phyloP scores from a whole-genome alignment of 1,284 basidiomycete species.

The Prillingera fragicola region DNA sequence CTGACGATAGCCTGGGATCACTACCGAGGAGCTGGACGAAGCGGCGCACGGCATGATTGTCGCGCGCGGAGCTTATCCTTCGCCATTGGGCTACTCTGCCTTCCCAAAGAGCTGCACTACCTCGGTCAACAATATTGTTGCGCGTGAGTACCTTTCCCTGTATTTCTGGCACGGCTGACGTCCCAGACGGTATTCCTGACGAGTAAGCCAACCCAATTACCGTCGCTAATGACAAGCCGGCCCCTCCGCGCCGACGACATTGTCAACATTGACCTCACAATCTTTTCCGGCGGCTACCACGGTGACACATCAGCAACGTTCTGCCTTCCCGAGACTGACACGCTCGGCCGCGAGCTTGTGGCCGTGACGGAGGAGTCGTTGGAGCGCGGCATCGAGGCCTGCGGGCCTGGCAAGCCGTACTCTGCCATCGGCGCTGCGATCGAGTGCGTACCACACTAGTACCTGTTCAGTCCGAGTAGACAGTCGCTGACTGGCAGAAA shows the following conservation, averaged over 20 bases:
- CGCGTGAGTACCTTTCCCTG: conserved; percentile 31
- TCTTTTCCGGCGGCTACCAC: conserved; percentile 71
- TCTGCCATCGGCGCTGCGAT: conserved; percentile 71
- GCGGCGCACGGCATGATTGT: conserved; percentile 67
- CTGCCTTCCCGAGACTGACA: conserved; percentile 68
- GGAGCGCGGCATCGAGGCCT: conserved; percentile 64
- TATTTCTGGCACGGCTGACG: neutral
- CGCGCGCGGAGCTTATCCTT: conserved; percentile 71
- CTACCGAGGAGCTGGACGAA: conserved; percentile 67
- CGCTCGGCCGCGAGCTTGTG: conserved; percentile 60
- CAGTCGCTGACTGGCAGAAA: conserved; percentile 32
- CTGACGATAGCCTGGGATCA: conserved; percentile 61
- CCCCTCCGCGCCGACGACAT: conserved; percentile 72
- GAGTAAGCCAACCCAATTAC: conserved; percentile 50
- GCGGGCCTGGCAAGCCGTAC: conserved; percentile 69
- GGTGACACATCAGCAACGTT: conserved; percentile 81
- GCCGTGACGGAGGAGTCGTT: conserved; percentile 62
- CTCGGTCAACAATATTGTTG: conserved; percentile 62
- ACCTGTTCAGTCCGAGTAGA: neutral
- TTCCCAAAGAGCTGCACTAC: conserved; percentile 86
- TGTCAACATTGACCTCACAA: conserved; percentile 76
- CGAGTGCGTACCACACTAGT: conserved; percentile 49
- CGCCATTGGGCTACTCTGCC: conserved; percentile 71
- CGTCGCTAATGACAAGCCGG: conserved; percentile 53
- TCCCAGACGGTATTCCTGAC: conserved; percentile 78